These are phyloP conservation scores for Salvia splendens DNA, from an alignment of 257 asterid genomes.

Conservation along the genomic window DNA sequence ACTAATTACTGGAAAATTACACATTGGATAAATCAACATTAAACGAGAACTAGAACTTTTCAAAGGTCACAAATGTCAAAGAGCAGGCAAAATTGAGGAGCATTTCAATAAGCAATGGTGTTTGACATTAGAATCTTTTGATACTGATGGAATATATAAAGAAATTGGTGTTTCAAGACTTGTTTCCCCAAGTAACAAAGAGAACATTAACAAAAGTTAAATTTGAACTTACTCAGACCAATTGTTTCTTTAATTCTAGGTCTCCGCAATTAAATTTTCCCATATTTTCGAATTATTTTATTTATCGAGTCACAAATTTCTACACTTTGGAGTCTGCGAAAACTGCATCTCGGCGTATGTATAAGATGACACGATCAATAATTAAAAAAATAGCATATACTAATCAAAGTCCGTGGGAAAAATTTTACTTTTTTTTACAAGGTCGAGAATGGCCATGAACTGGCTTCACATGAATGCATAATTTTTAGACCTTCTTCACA, in stretches of 20 bases:
- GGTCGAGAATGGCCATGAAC: constrained; percentile 49
- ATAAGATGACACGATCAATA: not conserved
- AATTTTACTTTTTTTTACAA: constrained; percentile 36
- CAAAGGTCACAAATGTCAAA: constrained; percentile 45
- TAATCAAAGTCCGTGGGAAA: constrained; percentile 44
- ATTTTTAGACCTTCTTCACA: constrained; percentile 29
- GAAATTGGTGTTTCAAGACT: constrained; percentile 50
- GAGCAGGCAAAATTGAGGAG: constrained; percentile 41
- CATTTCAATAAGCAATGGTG: constrained; percentile 30
- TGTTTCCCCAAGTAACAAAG: constrained; percentile 49
- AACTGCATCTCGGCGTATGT: constrained; percentile 17
- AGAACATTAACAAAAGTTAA: constrained; percentile 51
- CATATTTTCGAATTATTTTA: constrained; percentile 17
- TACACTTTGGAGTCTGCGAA: constrained; percentile 39
- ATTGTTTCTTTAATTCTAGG: constrained; percentile 30
- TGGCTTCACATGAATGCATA: constrained; percentile 60
- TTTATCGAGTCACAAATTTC: constrained; percentile 23
- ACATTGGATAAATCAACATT: not conserved
- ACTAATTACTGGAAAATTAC: not conserved
- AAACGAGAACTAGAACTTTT: constrained; percentile 15
- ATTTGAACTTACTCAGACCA: constrained; percentile 63
- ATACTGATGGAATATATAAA: constrained; percentile 38
- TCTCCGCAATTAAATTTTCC: constrained; percentile 21
- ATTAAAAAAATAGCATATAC: not conserved
- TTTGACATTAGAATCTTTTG: constrained; percentile 44